Base-by-base conservation (phyloP, 2,329 filamentous ascomycete genomes). In the Stromatinia cepivora region DNA sequence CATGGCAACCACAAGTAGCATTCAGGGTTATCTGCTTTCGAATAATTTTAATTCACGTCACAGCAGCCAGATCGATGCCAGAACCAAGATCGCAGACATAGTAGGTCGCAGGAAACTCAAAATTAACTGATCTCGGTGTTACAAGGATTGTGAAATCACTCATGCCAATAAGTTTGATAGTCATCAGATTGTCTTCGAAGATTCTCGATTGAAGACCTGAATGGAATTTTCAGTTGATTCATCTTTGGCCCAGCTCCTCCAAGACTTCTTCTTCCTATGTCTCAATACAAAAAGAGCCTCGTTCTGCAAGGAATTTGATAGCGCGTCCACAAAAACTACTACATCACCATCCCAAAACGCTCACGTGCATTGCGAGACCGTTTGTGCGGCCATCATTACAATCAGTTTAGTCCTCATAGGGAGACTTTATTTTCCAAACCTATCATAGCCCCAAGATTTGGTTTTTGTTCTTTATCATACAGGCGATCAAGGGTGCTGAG, bases 291-390 rank as follows among this genome's bases (percentile, higher is more conserved):
- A 25, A 31, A 52, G 65, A 67, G 65, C 65, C 45, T 46, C 45
- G 52, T 52, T 25, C 17, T n/a, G 9, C 50, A 42, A 28, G 34
- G 20, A 34, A 45, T 45, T n/a, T 45, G 39, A 17, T 28, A 46
- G 62, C 17, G 34, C 28, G 17, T 50, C 46, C 31, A 34, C 34
- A 17, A 36, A 20, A 64, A 53, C 11, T 9, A 25, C 50, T 50
- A n/a, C n/a, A 66, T 11, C 36, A 58, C 13, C 8, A 20, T 58
- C 65, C 54, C n/a, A 42, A 52, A 67, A 34, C 15, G 65, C 54
- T 61, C 65, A 52, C 65, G 36, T 67, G 45, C 45, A 39, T 48
- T 5, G 25, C 13, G 13, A 22, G n/a, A 54, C 34, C n/a, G 34
- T 20, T 42, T 13, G 22, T 53, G 25, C 11, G 17, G n/a, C 20